Conservation (phyloP, 768 basidiomycete species). For the Lentinula lateritia region DNA sequence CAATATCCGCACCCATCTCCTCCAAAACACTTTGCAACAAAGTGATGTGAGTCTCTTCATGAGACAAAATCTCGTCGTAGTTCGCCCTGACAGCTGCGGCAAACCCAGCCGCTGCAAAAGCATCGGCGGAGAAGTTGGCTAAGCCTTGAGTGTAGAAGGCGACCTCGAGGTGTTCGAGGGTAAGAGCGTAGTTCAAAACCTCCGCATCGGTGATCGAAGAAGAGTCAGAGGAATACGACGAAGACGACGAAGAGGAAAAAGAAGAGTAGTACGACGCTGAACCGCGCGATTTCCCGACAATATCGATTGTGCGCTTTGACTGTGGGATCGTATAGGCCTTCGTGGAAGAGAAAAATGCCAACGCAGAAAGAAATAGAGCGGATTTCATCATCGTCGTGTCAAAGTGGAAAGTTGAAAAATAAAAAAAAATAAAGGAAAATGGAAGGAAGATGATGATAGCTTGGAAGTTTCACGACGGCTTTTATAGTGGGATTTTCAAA, state of each 20-base stretch:
- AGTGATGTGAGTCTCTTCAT: slow-evolving; percentile 51
- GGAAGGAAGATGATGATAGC: not conserved
- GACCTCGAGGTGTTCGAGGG: slow-evolving; percentile 43
- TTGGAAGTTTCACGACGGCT: not conserved
- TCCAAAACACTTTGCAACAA: slow-evolving; percentile 45
- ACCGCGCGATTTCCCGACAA: not conserved
- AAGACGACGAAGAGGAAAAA: slow-evolving; percentile 12
- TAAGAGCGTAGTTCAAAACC: slow-evolving; percentile 42
- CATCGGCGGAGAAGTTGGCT: slow-evolving; percentile 36
- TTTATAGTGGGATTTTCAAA: not conserved
- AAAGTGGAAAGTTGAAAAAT: slow-evolving; percentile 16
- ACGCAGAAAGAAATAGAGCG: slow-evolving; percentile 22
- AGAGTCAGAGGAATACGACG: slow-evolving; percentile 50
- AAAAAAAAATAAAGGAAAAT: slow-evolving; percentile 22
- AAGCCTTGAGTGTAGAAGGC: slow-evolving; percentile 42
- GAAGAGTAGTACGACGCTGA: slow-evolving; percentile 7
- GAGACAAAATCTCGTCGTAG: slow-evolving; percentile 47
- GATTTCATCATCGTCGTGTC: slow-evolving; percentile 30
- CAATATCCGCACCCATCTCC: slow-evolving; percentile 28
- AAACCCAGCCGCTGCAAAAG: slow-evolving; percentile 46
- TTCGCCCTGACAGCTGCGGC: slow-evolving; percentile 42
- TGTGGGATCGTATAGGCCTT: not conserved
- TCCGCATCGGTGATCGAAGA: slow-evolving; percentile 5
- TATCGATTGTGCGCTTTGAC: not conserved
- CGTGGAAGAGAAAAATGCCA: slow-evolving; percentile 8